A percentile compares a stretch with the other conserved stretches of the same genome.
These are phyloP conservation scores for Dendrostoma leiphaemia DNA, from an alignment of 2,329 filamentous ascomycete species.

Conservation along the genomic window DNA sequence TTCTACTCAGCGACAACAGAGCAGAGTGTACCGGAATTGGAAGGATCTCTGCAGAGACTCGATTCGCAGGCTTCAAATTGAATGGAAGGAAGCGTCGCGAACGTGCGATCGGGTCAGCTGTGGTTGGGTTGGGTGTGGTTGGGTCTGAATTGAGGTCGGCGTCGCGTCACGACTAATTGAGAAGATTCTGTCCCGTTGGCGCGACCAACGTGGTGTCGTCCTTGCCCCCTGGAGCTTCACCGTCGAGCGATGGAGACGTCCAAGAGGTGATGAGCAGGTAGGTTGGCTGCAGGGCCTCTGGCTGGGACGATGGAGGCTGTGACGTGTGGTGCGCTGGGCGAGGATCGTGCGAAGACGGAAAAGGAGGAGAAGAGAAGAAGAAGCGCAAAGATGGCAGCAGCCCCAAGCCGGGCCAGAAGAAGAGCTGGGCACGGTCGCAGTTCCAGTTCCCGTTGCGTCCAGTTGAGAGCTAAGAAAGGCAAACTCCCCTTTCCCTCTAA, in stretches of 20 bases:
- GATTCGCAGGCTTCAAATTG: not conserved
- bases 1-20: not conserved
- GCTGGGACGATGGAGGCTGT: not conserved
- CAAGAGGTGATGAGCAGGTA: not conserved
- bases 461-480: conserved; percentile 5
- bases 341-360: not conserved
- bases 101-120: not conserved
- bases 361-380: not conserved
- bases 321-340: not conserved
- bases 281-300: not conserved
- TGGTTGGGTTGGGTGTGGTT: too few species aligned
- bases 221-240: not conserved
- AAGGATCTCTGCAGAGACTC: not conserved
- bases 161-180: too few species aligned
- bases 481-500: conserved; percentile 2
- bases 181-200: conserved; percentile 1
- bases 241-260: not conserved
- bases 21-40: not conserved
- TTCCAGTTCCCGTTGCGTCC: conserved; percentile 11
- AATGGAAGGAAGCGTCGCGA: not conserved
- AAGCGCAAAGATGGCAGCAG: conserved; percentile 4
- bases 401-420: not conserved
- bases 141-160: too few species aligned
- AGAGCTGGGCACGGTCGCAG: not conserved
- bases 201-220: not conserved